Evolutionary conservation across 2,329 filamentous ascomycete species (phyloP), one percentile per base, ranked within the genome.

Genomic region (Aureobasidium uvarum): DNA sequence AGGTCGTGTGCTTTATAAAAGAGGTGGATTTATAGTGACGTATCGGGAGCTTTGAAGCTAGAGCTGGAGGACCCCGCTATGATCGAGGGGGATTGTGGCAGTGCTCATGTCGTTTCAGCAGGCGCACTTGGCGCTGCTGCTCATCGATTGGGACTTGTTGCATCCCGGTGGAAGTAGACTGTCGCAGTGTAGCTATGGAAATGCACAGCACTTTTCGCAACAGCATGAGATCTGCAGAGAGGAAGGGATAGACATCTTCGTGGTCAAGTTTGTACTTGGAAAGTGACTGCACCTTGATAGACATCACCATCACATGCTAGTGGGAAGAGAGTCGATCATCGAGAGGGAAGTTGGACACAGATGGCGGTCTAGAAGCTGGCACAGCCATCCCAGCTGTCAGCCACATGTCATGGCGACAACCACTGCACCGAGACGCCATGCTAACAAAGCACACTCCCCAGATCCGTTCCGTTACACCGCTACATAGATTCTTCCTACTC

Each of bases 61-160:
- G 36, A 56, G 52, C 51, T 36, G 23, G n/a, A 31, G 56, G 41
- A 46, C 56, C 56, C 56, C 56, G 41, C 56, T 48, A 60, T 60
- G 41, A 60, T 60, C 28, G 56, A 31, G 54, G 25, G 56, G 28
- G 28, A 60, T 46, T 48, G 56, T 48, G 43, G 43, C 54, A 60
- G 41, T 60, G 41, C 28, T 46, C 23, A 13, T 60, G 43, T 58
- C 55, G 55, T 58, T 58, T 58, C 56, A 60, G n/a, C 38, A 48
- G 41, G 23, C n/a, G 13, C 16, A 46, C 56, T 48, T 60, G 56
- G 56, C 56, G 31, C 28, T 31, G 54, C 23, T 31, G 38, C 52
- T 1, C 6, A 39, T 38, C 11, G 20, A 5, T 23, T 39, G 33
- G 31, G 51, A 20, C 18, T 50, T 50, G 7, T 25, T 55, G 31